phyloP scores from a whole-genome alignment of 2,329 filamentous ascomycete species.

The Venturia nashicola region DNA sequence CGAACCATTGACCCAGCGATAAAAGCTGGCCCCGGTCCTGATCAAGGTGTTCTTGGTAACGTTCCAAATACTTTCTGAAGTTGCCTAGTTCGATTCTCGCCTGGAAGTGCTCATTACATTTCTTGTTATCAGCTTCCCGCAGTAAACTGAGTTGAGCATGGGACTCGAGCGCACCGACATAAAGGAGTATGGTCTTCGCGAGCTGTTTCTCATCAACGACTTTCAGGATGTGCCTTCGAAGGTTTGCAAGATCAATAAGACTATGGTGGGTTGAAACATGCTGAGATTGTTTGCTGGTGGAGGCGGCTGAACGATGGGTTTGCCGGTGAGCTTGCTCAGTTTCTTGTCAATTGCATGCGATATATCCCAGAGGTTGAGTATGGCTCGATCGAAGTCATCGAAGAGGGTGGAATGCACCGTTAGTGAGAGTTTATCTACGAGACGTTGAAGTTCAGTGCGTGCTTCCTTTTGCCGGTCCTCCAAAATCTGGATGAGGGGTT shows the following conservation, averaged over 20 bases:
- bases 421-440: background rate
- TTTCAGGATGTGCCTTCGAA: background rate
- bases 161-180: background rate
- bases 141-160: background rate
- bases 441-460: background rate
- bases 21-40: background rate
- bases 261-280: too few relatives aligned
- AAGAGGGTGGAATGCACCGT: background rate
- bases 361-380: background rate
- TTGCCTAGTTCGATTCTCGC: background rate
- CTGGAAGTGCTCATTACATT: background rate
- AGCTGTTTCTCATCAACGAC: background rate
- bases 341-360: background rate
- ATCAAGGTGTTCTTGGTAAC: background rate
- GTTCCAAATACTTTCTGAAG: background rate
- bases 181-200: background rate
- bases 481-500: background rate
- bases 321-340: background rate
- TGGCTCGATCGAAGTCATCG: background rate
- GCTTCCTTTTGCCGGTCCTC: background rate
- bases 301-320: background rate
- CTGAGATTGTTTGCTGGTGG: background rate
- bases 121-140: background rate
- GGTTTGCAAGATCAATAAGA: background rate
- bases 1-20: background rate